phyloP scores from a whole-genome alignment of 768 basidiomycete species.

The Tulasnella sp. region DNA sequence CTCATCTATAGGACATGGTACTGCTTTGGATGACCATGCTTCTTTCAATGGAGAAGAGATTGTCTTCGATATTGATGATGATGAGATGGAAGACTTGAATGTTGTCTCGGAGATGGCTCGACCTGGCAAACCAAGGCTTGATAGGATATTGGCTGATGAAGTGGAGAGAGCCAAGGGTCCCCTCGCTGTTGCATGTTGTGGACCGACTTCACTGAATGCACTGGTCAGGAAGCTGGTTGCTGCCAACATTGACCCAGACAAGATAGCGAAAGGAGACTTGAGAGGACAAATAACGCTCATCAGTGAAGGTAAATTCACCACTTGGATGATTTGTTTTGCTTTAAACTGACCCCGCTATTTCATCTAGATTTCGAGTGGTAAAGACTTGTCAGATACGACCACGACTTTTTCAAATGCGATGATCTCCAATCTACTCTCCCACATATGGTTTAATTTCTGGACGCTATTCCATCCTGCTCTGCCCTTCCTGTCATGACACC shows the following conservation, averaged over 20 bases:
- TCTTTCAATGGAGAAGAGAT: slow-evolving; percentile 21
- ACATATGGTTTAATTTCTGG: too few species aligned
- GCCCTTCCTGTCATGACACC: too few species aligned
- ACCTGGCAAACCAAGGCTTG: slow-evolving; percentile 53
- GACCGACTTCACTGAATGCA: slow-evolving; percentile 55
- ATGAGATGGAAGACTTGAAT: slow-evolving; percentile 47
- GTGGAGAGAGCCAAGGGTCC: slow-evolving; percentile 41
- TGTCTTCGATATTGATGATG: slow-evolving; percentile 38
- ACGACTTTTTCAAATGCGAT: too few species aligned
- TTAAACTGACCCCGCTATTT: not conserved
- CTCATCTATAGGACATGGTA: not conserved
- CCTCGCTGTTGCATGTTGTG: slow-evolving; percentile 61
- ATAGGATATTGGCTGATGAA: slow-evolving; percentile 51
- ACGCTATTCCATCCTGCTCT: too few species aligned
- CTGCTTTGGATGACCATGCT: not conserved
- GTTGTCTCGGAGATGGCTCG: slow-evolving; percentile 49
- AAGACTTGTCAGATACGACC: too few species aligned
- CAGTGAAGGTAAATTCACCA: slow-evolving; percentile 31
- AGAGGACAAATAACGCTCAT: slow-evolving; percentile 47
- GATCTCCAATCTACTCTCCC: too few species aligned
- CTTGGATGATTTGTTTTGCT: not conserved
- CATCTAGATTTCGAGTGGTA: slow-evolving; percentile 12
- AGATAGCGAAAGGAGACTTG: slow-evolving; percentile 42
- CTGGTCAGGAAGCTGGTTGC: slow-evolving; percentile 54
- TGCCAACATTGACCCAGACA: slow-evolving; percentile 42